Conservation (phyloP, 148 eudicot genomes). For the Polygonum aviculare region DNA sequence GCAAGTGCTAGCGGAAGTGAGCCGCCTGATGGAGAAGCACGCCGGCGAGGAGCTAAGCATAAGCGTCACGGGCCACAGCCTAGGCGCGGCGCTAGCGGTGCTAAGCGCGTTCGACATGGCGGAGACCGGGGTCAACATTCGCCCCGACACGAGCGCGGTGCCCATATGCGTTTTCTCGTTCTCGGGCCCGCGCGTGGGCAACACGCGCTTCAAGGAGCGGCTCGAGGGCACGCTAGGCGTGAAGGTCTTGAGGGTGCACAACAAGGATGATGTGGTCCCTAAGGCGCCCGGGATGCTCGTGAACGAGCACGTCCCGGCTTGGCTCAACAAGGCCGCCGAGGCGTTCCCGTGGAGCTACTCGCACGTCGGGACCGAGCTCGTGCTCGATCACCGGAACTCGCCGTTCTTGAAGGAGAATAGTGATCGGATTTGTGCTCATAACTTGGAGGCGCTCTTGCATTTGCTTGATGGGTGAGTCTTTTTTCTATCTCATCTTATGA, state of each 20-base stretch:
- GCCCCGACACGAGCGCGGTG: conserved; percentile 17
- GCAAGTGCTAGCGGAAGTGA: conserved; percentile 40
- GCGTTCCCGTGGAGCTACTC: conserved; percentile 67
- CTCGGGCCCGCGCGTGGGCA: conserved; percentile 71
- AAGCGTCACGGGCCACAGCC: conserved; percentile 67
- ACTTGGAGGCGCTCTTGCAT: conserved; percentile 72
- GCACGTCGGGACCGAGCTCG: conserved; percentile 67
- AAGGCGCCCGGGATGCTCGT: conserved; percentile 56
- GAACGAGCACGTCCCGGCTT: conserved; percentile 35
- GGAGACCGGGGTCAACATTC: conserved; percentile 42
- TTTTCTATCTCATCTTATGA: not conserved
- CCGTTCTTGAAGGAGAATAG: conserved; percentile 48
- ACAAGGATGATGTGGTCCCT: conserved; percentile 72
- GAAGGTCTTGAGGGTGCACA: conserved; percentile 67
- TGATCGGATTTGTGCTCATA: conserved; percentile 57
- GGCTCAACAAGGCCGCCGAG: conserved; percentile 30
- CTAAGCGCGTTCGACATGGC: conserved; percentile 58
- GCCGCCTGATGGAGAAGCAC: conserved; percentile 28
- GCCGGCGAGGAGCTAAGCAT: conserved; percentile 55
- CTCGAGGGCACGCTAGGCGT: conserved; percentile 46
- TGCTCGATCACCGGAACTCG: conserved; percentile 58
- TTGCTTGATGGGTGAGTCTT: conserved; percentile 30
- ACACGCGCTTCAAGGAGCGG: conserved; percentile 53
- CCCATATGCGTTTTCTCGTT: conserved; percentile 53
- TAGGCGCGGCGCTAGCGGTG: conserved; percentile 59